phyloP scores from a whole-genome alignment of 169 alveolate genomes.

The Babesia ovata region DNA sequence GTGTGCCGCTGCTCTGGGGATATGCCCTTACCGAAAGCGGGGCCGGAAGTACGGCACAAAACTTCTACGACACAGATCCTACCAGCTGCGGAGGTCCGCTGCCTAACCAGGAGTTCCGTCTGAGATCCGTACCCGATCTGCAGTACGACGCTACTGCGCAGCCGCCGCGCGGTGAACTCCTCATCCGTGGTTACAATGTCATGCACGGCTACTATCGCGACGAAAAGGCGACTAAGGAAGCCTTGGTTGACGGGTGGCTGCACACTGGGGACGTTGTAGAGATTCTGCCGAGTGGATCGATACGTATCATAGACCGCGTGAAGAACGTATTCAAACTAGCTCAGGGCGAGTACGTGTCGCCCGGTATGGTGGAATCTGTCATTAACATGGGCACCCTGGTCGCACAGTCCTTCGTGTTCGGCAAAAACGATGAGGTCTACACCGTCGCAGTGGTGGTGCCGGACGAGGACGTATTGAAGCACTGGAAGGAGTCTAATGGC shows the following conservation, averaged over 20 bases:
- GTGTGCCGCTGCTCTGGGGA: slow-evolving; percentile 88
- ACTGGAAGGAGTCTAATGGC: slow-evolving; percentile 52
- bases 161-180: slow-evolving; percentile 92
- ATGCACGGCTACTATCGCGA: slow-evolving; percentile 90
- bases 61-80: slow-evolving; percentile 76
- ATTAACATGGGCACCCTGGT: slow-evolving; percentile 65
- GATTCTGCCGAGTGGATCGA: slow-evolving; percentile 81
- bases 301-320: slow-evolving; percentile 91
- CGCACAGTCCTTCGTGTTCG: slow-evolving; percentile 77
- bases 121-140: slow-evolving; percentile 92
- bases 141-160: slow-evolving; percentile 79
- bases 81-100: slow-evolving; percentile 88
- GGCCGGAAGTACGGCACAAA: slow-evolving; percentile 82
- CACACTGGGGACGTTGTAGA: slow-evolving; percentile 92
- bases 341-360: slow-evolving; percentile 96
- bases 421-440: slow-evolving; percentile 67
- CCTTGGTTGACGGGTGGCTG: slow-evolving; percentile 89
- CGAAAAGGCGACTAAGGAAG: slow-evolving; percentile 85
- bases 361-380: slow-evolving; percentile 88
- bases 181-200: slow-evolving; percentile 85
- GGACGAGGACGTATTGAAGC: slow-evolving; percentile 54
- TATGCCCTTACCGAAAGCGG: slow-evolving; percentile 93
- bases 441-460: slow-evolving; percentile 71
- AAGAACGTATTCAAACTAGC: slow-evolving; percentile 93
- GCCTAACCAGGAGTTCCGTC: slow-evolving; percentile 79